These are phyloP conservation scores for Miscanthus lutarioriparius DNA, from an alignment of 176 grass and related monocot species.

Conservation along the genomic window DNA sequence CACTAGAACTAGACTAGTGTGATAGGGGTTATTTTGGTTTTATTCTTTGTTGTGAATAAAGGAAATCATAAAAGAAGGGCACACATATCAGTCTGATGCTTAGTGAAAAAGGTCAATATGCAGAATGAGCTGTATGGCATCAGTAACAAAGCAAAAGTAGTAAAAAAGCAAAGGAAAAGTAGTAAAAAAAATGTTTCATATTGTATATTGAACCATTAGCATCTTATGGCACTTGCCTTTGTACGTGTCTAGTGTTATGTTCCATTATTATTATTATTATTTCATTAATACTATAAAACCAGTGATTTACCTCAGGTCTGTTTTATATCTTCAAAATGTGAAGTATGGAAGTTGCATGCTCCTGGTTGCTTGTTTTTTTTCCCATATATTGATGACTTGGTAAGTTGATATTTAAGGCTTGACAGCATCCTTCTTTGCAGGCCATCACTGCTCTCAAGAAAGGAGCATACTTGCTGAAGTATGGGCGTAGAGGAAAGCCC, in stretches of 20 bases:
- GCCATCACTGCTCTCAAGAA: slow-evolving; percentile 96
- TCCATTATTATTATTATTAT: neutral
- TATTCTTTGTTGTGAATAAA: neutral
- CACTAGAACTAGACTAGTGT: neutral
- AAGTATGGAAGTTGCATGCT: neutral
- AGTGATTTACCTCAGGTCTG: neutral
- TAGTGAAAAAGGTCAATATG: slow-evolving; percentile 25
- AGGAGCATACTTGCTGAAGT: slow-evolving; percentile 96
- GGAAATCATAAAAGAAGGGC: neutral
- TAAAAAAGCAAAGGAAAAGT: neutral
- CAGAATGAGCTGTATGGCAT: slow-evolving; percentile 8
- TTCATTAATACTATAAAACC: neutral
- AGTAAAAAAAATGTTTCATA: neutral
- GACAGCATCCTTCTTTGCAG: slow-evolving; percentile 40
- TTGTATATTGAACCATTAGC: neutral
- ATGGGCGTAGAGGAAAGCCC: slow-evolving; percentile 92
- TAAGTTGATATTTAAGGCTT: slow-evolving; percentile 18
- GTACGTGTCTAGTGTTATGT: neutral
- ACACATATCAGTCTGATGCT: slow-evolving; percentile 2
- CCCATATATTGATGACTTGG: slow-evolving; percentile 1
- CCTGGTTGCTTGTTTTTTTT: neutral
- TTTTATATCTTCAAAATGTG: neutral
- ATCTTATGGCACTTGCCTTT: neutral
- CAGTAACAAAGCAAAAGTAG: neutral
- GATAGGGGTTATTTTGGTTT: neutral